A percentile compares a stretch with the other conserved stretches of the same genome.
Conservation (phyloP, 192 early-diverging fungal species). For the Coemansia sp. region DNA sequence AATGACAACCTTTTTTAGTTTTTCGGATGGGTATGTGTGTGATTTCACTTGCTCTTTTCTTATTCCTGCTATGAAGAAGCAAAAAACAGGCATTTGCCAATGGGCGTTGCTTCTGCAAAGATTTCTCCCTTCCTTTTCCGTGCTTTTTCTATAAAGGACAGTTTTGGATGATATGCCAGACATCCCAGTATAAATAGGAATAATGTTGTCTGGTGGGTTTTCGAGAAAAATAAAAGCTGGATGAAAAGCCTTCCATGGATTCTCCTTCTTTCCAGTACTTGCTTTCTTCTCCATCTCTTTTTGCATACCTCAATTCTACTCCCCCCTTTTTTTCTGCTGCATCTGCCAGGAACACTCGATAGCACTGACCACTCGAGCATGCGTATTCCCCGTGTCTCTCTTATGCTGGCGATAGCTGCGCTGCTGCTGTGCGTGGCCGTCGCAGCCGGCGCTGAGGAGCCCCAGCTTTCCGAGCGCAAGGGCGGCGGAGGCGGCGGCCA, state of each 20-base stretch:
- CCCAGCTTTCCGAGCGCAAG: constrained; percentile 13
- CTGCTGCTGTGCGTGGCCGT: constrained; percentile 20
- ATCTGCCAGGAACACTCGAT: not conserved
- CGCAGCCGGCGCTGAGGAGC: constrained; percentile 8
- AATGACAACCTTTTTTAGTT: not conserved
- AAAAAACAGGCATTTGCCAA: not conserved
- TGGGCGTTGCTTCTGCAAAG: not conserved
- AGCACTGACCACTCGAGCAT: not conserved
- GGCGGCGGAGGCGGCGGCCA: constrained; percentile 17
- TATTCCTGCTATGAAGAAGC: no score
- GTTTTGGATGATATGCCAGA: no score
- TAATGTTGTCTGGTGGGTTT: no score
- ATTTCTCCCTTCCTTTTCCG: not conserved
- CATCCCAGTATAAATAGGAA: no score
- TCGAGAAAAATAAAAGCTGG: no score
- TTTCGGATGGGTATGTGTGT: not conserved
- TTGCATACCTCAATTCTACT: no score
- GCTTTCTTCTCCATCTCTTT: no score
- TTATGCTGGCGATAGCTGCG: constrained; percentile 6
- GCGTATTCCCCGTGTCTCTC: not conserved
- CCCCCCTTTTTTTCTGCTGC: not conserved
- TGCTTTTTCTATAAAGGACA: not conserved
- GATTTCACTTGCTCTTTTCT: not conserved
- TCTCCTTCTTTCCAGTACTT: no score
- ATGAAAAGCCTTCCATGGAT: no score